phyloP scores from a whole-genome alignment of 345 rosid species.

The Mallotus nudiflorus region DNA sequence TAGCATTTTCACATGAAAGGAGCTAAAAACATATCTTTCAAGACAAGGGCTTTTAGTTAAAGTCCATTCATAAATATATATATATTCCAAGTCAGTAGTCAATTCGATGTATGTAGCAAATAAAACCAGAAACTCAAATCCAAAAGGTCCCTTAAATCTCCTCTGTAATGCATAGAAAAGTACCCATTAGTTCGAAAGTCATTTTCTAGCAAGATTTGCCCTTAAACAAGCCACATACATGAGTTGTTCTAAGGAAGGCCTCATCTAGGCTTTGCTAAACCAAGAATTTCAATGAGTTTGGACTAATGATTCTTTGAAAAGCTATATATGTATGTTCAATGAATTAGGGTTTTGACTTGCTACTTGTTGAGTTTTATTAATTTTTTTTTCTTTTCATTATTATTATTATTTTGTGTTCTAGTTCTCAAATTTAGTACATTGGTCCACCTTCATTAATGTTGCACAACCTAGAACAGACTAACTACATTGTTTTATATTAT shows the following conservation, averaged over 20 bases:
- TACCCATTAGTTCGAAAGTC: neutral
- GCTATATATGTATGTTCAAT: neutral
- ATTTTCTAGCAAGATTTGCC: neutral
- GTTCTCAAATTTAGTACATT: neutral
- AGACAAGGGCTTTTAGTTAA: too few species aligned
- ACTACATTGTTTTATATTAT: slow-evolving; percentile 17
- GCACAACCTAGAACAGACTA: slow-evolving; percentile 1
- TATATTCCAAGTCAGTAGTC: too few species aligned
- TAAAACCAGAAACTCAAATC: too few species aligned
- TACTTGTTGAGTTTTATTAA: too few species aligned
- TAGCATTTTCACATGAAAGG: slow-evolving; percentile 10
- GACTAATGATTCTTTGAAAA: neutral
- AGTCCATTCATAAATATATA: too few species aligned
- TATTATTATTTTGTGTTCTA: neutral
- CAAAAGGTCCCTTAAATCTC: too few species aligned
- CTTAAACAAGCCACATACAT: neutral
- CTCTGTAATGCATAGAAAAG: neutral
- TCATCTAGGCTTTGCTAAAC: neutral
- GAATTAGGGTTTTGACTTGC: neutral
- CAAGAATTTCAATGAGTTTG: neutral
- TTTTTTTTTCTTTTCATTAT: neutral
- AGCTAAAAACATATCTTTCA: slow-evolving; percentile 1
- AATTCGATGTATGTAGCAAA: too few species aligned
- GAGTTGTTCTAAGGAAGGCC: slow-evolving; percentile 12
- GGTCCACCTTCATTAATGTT: slow-evolving; percentile 21